Evolutionary conservation across 2,329 filamentous ascomycete genomes (phyloP).

Genomic region (Epichloe bromicola): DNA sequence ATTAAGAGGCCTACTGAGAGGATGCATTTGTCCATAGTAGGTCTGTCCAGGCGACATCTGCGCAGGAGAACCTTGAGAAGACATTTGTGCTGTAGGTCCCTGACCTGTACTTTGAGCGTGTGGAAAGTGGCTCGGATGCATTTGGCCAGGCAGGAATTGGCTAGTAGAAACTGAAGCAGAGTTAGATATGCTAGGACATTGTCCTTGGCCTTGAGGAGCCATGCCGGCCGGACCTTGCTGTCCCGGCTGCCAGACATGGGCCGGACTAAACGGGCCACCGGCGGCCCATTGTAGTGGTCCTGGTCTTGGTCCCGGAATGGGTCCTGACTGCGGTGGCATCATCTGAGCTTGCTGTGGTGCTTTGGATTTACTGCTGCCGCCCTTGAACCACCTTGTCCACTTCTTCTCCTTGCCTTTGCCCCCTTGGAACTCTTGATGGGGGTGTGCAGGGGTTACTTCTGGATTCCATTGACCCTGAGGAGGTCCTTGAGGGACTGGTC

Average conservation of each 20-base stretch:
- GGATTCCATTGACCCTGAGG: not conserved
- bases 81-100: not conserved
- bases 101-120: not conserved
- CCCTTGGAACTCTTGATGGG: not conserved
- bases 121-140: not conserved
- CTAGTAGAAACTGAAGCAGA: not conserved
- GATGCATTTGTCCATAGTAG: not conserved
- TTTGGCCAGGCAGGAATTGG: not conserved
- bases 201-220: not conserved
- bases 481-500: not conserved
- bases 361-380: constrained; percentile 2
- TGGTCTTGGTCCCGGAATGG: constrained; percentile 2
- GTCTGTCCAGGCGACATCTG: not conserved
- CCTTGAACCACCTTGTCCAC: constrained; percentile 19
- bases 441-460: not conserved
- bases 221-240: constrained; percentile 2
- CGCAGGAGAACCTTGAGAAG: not conserved
- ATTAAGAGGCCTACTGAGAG: not conserved
- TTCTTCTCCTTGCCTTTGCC: constrained; percentile 14
- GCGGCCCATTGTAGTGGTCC: constrained; percentile 1
- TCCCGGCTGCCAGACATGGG: constrained; percentile 4
- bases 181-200: constrained; percentile 1
- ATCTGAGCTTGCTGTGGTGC: constrained; percentile 3
- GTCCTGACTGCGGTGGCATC: not conserved
- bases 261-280: constrained; percentile 1